Evolutionary conservation across 768 basidiomycete species (phyloP).

Genomic region (Pisolithus sp.): DNA sequence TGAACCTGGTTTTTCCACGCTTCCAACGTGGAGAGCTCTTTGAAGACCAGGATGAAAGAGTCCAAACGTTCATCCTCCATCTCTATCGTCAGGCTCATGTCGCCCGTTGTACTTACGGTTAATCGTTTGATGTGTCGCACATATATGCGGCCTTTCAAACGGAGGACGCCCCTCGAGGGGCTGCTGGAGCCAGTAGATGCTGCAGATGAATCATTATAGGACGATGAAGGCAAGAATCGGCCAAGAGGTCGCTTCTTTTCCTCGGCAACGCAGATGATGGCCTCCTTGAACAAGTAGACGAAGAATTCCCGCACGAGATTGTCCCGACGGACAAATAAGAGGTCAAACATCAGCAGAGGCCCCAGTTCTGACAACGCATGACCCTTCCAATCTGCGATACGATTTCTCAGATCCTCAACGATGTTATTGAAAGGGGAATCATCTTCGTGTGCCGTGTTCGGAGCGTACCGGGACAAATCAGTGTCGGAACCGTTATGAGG

Average conservation of each 20-base stretch:
- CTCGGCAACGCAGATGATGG: constrained; percentile 96
- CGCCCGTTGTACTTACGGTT: constrained; percentile 71
- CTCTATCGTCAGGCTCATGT: constrained; percentile 91
- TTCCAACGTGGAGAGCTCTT: constrained; percentile 82
- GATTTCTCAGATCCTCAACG: constrained; percentile 80
- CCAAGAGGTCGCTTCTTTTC: constrained; percentile 85
- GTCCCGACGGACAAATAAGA: constrained; percentile 84
- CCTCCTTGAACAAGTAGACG: constrained; percentile 96
- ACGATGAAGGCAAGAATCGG: constrained; percentile 62
- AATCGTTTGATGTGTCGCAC: constrained; percentile 91
- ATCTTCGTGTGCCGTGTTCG: constrained; percentile 36
- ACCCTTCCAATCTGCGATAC: constrained; percentile 96
- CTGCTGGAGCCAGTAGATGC: constrained; percentile 27
- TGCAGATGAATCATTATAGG: constrained; percentile 46
- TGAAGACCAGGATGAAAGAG: constrained; percentile 94
- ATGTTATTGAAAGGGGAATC: constrained; percentile 77
- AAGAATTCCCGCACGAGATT: constrained; percentile 88
- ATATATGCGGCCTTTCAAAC: constrained; percentile 93
- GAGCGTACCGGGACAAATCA: constrained; percentile 25
- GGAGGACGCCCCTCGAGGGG: constrained; percentile 59
- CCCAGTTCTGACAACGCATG: constrained; percentile 89
- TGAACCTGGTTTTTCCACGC: constrained; percentile 85
- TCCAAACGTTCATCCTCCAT: constrained; percentile 95
- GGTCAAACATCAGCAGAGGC: constrained; percentile 85
- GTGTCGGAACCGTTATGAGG: constrained; percentile 24